phyloP scores from a whole-genome alignment of 805 yeast species.

The Nakazawaea pomicola region DNA sequence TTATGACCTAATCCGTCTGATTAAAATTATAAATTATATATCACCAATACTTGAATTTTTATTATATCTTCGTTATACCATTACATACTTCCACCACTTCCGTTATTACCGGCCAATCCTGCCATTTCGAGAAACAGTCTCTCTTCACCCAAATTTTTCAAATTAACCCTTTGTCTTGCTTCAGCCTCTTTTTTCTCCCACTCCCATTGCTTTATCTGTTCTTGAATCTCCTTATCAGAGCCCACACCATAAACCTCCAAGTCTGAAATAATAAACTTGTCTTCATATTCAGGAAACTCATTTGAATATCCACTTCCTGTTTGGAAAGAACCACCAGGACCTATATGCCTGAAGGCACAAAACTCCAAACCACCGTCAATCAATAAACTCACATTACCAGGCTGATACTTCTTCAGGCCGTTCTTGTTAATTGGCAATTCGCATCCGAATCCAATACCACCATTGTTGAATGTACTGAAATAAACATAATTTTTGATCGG shows the following conservation, averaged over 20 bases:
- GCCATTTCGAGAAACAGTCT: slow-evolving; percentile 85
- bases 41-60: too few relatives aligned
- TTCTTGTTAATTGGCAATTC: slow-evolving; percentile 54
- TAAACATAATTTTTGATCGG: slow-evolving; percentile 42
- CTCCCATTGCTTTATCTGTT: slow-evolving; percentile 75
- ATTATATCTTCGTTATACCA: too few relatives aligned
- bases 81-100: slow-evolving; percentile 45
- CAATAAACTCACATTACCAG: slow-evolving; percentile 78
- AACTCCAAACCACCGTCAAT: slow-evolving; percentile 76
- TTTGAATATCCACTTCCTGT: slow-evolving; percentile 27
- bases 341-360: slow-evolving; percentile 71
- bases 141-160: slow-evolving; percentile 69
- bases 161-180: slow-evolving; percentile 67
- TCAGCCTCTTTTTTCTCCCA: slow-evolving; percentile 90
- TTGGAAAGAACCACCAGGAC: slow-evolving; percentile 45
- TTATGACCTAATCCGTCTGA: too few relatives aligned
- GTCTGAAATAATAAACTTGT: slow-evolving; percentile 64
- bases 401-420: slow-evolving; percentile 40
- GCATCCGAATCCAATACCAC: slow-evolving; percentile 82
- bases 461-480: slow-evolving; percentile 60
- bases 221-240: slow-evolving; percentile 66
- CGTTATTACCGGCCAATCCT: slow-evolving; percentile 44
- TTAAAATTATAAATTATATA: too few relatives aligned
- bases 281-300: slow-evolving; percentile 47
- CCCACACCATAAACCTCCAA: slow-evolving; percentile 95